These are phyloP conservation scores for Lipomyces spencermartinsiae DNA, from an alignment of 805 yeast species.

Conservation along the genomic window DNA sequence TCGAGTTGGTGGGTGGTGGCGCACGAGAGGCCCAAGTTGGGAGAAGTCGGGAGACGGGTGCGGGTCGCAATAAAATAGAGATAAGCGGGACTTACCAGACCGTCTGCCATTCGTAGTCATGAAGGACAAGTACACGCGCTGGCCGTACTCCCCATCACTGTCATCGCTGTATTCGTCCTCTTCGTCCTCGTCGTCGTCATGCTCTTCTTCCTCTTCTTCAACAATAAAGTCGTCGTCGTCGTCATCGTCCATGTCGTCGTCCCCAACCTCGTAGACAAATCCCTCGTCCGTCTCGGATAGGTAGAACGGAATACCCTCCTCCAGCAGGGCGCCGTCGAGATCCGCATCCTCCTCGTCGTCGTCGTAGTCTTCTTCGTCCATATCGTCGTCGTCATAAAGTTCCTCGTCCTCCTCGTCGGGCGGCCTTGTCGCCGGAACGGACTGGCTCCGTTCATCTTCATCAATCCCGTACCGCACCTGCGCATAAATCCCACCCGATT, in stretches of 20 bases:
- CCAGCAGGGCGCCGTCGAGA: conserved; percentile 11
- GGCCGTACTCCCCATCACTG: conserved; percentile 14
- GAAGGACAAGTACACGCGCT: conserved; percentile 7
- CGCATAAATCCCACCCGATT: conserved; percentile 2
- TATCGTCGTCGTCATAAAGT: conserved; percentile 2
- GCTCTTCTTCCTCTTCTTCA: conserved; percentile 20
- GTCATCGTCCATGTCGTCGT: conserved; percentile 20
- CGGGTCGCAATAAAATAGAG: not conserved
- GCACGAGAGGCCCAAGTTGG: not conserved
- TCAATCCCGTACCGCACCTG: conserved; percentile 12
- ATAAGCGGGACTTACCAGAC: conserved; percentile 1
- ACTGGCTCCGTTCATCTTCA: conserved; percentile 7
- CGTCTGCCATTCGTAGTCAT: conserved; percentile 9
- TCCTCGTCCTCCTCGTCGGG: conserved; percentile 10
- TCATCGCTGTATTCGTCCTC: conserved; percentile 14
- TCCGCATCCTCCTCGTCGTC: conserved; percentile 17
- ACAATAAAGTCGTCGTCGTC: conserved; percentile 22
- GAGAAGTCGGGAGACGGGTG: not conserved
- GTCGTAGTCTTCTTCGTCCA: conserved; percentile 26
- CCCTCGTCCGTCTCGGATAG: conserved; percentile 15
- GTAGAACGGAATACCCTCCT: not conserved
- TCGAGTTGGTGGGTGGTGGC: not conserved
- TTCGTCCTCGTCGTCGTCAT: conserved; percentile 27
- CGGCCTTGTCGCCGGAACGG: conserved; percentile 8
- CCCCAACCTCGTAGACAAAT: conserved; percentile 24